Evolutionary conservation across 2,329 filamentous ascomycete species (phyloP).

Genomic region (Myriosclerotinia scirpicola): DNA sequence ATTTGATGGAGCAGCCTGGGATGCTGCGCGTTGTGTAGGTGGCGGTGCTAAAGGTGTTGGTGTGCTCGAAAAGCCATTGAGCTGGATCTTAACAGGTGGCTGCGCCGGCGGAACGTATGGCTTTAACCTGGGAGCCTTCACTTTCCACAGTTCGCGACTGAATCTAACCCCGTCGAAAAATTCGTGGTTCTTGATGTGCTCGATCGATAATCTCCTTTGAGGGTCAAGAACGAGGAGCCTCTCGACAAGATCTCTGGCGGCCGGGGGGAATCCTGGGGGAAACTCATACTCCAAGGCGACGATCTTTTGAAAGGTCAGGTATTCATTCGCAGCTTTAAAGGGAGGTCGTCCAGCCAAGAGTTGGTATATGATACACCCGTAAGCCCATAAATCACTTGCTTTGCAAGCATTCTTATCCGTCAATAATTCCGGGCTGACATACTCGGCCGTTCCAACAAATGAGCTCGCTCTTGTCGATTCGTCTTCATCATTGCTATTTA

Average conservation of each 20-base stretch:
- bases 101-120: constrained; percentile 76
- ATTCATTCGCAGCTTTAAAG: constrained; percentile 95
- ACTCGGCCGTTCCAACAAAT: constrained; percentile 96
- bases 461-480: constrained; percentile 81
- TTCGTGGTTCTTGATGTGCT: constrained; percentile 94
- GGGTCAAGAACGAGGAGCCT: constrained; percentile 88
- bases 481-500: constrained; percentile 43
- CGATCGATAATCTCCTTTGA: constrained; percentile 77
- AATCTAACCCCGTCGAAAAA: constrained; percentile 90
- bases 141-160: constrained; percentile 83
- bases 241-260: constrained; percentile 87
- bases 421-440: constrained; percentile 95
- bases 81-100: constrained; percentile 72
- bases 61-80: constrained; percentile 52
- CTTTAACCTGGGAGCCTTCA: constrained; percentile 83
- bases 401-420: constrained; percentile 98
- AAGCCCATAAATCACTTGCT: constrained; percentile 96
- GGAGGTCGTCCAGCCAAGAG: constrained; percentile 92
- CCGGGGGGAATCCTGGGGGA: constrained; percentile 79
- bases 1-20: constrained; percentile 43
- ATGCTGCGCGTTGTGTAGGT: constrained; percentile 39
- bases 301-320: constrained; percentile 98
- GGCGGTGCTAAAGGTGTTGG: constrained; percentile 36
- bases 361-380: constrained; percentile 97
- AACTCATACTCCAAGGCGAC: constrained; percentile 93